Conservation (phyloP, 1,284 basidiomycete genomes). For the Boletus sp. region DNA sequence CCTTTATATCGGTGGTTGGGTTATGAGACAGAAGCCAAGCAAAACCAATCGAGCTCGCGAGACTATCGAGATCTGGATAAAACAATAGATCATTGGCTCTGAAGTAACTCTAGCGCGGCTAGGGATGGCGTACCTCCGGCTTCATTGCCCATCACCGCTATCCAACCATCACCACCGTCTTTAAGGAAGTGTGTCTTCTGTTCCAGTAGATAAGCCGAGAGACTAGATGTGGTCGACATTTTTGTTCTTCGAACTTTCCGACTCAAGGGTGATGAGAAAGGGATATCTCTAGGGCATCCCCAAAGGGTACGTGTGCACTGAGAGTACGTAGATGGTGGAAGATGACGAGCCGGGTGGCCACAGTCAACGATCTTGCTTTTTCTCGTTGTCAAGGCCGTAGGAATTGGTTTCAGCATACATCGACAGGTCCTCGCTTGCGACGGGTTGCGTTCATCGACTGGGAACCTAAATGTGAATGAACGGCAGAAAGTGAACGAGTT, state of each 20-base stretch:
- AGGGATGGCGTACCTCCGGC: conserved; percentile 68
- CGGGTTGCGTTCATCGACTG: conserved; percentile 1
- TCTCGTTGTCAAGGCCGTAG: not conserved
- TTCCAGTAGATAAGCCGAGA: conserved; percentile 38
- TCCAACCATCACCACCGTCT: conserved; percentile 60
- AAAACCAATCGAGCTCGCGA: conserved; percentile 80
- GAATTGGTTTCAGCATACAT: conserved; percentile 1
- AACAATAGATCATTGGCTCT: conserved; percentile 1
- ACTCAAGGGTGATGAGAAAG: not conserved
- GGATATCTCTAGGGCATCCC: not conserved
- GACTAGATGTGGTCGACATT: conserved; percentile 27
- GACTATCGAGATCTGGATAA: conserved; percentile 76
- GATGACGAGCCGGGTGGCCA: not conserved
- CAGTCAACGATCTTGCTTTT: not conserved
- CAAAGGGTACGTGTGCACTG: conserved; percentile 2
- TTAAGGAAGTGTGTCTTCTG: conserved; percentile 40
- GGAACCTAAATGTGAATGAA: not conserved
- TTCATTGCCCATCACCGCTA: conserved; percentile 86
- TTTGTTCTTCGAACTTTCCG: conserved; percentile 2
- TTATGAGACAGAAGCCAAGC: conserved; percentile 59
- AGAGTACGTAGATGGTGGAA: not conserved
- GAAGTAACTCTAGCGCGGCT: not conserved
- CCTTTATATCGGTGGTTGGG: conserved; percentile 35
- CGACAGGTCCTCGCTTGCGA: not conserved
- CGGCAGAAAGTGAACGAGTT: not conserved